phyloP scores from a whole-genome alignment of 2,329 filamentous ascomycete species.

The Celoporthe dispersa region DNA sequence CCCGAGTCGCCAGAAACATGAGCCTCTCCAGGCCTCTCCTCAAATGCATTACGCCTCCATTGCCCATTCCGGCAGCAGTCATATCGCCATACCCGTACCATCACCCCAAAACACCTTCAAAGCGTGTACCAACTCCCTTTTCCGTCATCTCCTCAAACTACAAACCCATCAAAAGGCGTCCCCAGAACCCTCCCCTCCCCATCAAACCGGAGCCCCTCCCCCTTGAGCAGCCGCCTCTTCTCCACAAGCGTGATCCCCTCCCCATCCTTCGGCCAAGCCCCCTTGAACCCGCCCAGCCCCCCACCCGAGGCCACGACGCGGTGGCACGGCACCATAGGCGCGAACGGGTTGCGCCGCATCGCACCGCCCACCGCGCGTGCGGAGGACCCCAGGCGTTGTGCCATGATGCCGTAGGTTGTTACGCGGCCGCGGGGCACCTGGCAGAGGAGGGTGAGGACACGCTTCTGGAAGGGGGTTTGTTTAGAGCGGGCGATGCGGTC shows the following conservation, averaged over 20 bases:
- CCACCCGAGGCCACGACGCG: conserved; percentile 77
- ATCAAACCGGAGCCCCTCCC: conserved; percentile 69
- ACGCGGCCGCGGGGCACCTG: conserved; percentile 77
- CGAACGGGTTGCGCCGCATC: conserved; percentile 79
- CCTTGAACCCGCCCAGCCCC: conserved; percentile 73
- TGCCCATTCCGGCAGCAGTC: not conserved
- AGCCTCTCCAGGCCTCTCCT: not conserved
- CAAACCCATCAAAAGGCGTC: conserved; percentile 54
- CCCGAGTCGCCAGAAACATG: not conserved
- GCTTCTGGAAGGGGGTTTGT: conserved; percentile 61
- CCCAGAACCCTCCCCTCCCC: conserved; percentile 62
- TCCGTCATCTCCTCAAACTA: conserved; percentile 28
- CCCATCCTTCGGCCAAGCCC: conserved; percentile 64
- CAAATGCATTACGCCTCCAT: not conserved
- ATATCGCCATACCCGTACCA: not conserved
- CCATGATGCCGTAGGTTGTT: conserved; percentile 77
- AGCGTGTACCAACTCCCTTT: too few species aligned
- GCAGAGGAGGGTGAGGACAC: conserved; percentile 72
- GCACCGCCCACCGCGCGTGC: conserved; percentile 80
- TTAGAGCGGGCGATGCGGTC: conserved; percentile 48
- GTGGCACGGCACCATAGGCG: conserved; percentile 81
- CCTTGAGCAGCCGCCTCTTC: conserved; percentile 64
- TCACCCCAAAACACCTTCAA: not conserved
- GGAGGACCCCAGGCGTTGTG: conserved; percentile 69
- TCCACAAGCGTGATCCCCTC: conserved; percentile 66